Conservation (phyloP, 441 rosid genomes). For the Gossypium aridum region DNA sequence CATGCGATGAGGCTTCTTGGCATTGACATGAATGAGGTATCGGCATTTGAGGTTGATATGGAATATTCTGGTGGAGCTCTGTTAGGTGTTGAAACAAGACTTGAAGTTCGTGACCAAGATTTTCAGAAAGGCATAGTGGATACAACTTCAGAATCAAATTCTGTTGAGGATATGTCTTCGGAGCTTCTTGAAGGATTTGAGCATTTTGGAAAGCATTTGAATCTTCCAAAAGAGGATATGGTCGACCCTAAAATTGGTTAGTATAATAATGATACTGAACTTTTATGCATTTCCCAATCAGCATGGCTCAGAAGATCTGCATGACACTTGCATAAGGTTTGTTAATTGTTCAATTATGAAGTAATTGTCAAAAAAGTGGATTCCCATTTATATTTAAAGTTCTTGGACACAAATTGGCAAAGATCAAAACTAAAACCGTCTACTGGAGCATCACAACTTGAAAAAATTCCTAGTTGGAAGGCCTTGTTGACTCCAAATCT, state of each 20-base stretch:
- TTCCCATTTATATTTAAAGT: not conserved
- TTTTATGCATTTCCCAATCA: constrained; percentile 1
- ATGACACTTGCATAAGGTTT: not conserved
- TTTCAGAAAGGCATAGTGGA: constrained; percentile 56
- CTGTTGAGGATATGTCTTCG: constrained; percentile 31
- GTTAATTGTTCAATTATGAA: not conserved
- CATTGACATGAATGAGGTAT: constrained; percentile 69
- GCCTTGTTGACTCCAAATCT: constrained; percentile 2
- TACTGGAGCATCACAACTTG: not conserved
- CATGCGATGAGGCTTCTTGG: constrained; percentile 77
- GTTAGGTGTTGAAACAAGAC: constrained; percentile 69
- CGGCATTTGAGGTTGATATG: constrained; percentile 86
- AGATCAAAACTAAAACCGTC: not conserved
- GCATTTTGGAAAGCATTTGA: constrained; percentile 43
- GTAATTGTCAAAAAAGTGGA: not conserved
- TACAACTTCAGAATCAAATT: constrained; percentile 37
- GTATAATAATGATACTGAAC: constrained; percentile 18
- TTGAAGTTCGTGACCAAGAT: constrained; percentile 64
- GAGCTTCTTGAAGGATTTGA: constrained; percentile 62
- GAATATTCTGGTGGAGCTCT: constrained; percentile 82
- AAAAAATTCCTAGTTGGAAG: not conserved
- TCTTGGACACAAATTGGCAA: not conserved
- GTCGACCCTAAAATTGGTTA: constrained; percentile 49
- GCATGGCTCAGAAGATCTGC: constrained; percentile 1
- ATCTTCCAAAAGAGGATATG: constrained; percentile 42